Evolutionary conservation across 352 stramenopile genomes (phyloP).

Genomic region (Globisporangium camurandrum): DNA sequence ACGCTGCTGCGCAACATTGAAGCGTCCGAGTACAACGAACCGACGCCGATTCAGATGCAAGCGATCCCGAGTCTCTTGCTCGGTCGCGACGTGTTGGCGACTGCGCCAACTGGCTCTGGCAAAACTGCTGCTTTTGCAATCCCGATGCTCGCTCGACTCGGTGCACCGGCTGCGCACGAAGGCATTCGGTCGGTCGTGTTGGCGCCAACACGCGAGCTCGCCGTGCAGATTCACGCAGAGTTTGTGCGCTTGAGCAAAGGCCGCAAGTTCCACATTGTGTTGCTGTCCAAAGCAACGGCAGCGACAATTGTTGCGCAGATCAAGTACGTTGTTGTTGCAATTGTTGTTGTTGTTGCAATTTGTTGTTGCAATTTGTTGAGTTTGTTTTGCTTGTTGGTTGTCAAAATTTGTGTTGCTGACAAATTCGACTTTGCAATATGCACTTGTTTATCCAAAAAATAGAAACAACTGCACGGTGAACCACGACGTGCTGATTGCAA

Average conservation of each 20-base stretch:
- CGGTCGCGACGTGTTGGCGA: conserved; percentile 92
- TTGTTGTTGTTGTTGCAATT: background rate
- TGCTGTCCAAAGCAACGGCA: conserved; percentile 92
- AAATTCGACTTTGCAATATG: too few species aligned
- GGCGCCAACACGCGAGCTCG: conserved; percentile 96
- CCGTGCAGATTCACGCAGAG: conserved; percentile 95
- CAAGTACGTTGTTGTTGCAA: conserved; percentile 28
- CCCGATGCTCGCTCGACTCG: conserved; percentile 86
- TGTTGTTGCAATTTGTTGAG: background rate
- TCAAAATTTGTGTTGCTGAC: too few species aligned
- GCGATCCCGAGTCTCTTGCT: conserved; percentile 87
- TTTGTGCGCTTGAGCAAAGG: conserved; percentile 87
- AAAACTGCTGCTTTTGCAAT: conserved; percentile 98
- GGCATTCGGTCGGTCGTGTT: conserved; percentile 93
- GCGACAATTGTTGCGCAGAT: conserved; percentile 60
- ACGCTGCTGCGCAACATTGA: conserved; percentile 81
- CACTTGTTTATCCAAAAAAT: too few species aligned
- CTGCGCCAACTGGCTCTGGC: conserved; percentile 94
- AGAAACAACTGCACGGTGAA: conserved; percentile 70
- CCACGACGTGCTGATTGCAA: conserved; percentile 95
- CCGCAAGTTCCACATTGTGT: conserved; percentile 80
- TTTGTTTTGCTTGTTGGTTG: too few species aligned
- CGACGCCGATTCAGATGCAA: conserved; percentile 99
- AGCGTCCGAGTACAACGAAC: conserved; percentile 94
- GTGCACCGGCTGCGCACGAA: conserved; percentile 25